Conservation (phyloP, 306 rosid species). For the Acacia melanoxylon region DNA sequence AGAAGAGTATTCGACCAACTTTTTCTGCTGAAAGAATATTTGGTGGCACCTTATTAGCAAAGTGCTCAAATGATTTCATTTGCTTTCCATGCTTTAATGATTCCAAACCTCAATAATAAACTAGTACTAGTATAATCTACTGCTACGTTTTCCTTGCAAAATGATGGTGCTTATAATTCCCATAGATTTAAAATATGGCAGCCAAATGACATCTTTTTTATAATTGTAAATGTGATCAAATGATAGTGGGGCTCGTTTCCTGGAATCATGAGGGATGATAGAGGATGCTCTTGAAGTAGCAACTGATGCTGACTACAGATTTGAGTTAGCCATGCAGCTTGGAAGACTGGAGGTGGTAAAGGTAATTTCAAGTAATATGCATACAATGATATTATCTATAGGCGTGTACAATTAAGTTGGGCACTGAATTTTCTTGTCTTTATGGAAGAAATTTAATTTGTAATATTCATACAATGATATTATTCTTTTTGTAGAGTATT, state of each 20-base stretch:
- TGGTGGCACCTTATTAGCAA: too few species aligned
- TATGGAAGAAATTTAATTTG: conserved; percentile 20
- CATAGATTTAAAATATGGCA: conserved; percentile 17
- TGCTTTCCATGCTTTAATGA: conserved; percentile 22
- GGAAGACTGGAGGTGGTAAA: conserved; percentile 88
- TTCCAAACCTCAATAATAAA: background rate
- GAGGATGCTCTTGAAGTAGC: conserved; percentile 99
- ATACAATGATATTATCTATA: conserved; percentile 13
- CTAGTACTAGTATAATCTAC: background rate
- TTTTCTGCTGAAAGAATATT: too few species aligned
- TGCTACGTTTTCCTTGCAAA: conserved; percentile 14
- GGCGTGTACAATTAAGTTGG: conserved; percentile 11
- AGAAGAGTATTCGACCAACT: too few species aligned
- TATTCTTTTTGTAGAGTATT: conserved; percentile 55
- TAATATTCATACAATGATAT: too few species aligned
- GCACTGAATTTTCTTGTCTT: conserved; percentile 14
- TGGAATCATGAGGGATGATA: conserved; percentile 98
- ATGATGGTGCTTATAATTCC: conserved; percentile 15
- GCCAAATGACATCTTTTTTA: conserved; percentile 26
- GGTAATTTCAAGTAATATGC: conserved; percentile 49
- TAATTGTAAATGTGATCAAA: conserved; percentile 33
- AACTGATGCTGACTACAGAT: conserved; percentile 93
- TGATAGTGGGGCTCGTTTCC: conserved; percentile 88
- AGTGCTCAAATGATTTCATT: background rate
- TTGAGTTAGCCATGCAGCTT: conserved; percentile 93